Evolutionary conservation across 73 alveolate species (phyloP).

Genomic region (Tetrahymena borealis): DNA sequence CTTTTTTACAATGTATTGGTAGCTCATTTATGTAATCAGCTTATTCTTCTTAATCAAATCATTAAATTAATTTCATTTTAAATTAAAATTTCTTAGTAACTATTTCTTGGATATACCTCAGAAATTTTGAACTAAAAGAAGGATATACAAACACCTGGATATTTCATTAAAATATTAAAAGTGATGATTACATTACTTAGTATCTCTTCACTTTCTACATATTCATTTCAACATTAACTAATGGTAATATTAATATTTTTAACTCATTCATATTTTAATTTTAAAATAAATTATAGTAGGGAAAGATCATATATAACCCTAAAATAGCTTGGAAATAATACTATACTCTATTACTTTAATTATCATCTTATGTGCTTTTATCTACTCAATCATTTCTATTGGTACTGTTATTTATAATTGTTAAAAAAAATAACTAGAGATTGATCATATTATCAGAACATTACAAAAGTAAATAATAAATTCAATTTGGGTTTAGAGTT

Average conservation of each 20-base stretch:
- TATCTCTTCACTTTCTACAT: too few relatives aligned
- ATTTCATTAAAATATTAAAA: too few relatives aligned
- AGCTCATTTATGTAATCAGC: neutral
- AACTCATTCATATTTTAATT: neutral
- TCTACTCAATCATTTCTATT: neutral
- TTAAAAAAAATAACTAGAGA: neutral
- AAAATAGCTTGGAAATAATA: neutral
- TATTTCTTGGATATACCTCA: neutral
- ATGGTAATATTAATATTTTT: neutral
- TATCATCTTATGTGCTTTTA: neutral
- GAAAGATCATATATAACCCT: neutral
- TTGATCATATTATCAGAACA: neutral
- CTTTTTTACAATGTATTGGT: neutral
- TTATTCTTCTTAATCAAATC: neutral
- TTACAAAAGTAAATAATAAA: too few relatives aligned
- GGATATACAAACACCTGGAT: too few relatives aligned
- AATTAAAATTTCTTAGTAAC: neutral
- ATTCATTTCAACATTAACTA: neutral
- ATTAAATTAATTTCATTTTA: neutral
- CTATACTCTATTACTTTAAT: neutral
- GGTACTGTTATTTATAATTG: neutral
- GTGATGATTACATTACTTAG: too few relatives aligned
- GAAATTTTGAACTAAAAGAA: too few relatives aligned
- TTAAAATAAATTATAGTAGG: neutral
- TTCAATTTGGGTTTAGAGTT: too few relatives aligned